Percentiles rank a stretch among this genome's conserved stretches.
phyloP scores from a whole-genome alignment of 768 basidiomycete genomes.

The Lyophyllum shimeji region DNA sequence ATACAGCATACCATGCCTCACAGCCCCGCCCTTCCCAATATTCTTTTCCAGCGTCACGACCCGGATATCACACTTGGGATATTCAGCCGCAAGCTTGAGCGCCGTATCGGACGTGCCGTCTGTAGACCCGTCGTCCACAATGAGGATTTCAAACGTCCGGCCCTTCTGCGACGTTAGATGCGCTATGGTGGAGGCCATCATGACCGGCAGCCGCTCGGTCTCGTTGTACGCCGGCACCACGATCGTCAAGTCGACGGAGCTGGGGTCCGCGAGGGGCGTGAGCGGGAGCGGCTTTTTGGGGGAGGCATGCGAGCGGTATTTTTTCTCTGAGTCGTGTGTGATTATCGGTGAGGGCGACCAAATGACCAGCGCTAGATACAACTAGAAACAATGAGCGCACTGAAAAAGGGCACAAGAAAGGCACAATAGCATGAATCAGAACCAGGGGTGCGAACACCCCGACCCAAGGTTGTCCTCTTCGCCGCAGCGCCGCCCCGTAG shows the following conservation, averaged over 20 bases:
- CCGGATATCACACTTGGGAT: slow-evolving; percentile 62
- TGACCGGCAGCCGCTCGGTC: slow-evolving; percentile 73
- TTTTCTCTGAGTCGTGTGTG: slow-evolving; percentile 65
- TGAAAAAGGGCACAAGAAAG: slow-evolving; percentile 6
- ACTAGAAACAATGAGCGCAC: slow-evolving; percentile 39
- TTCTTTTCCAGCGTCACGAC: slow-evolving; percentile 80
- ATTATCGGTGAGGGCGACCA: slow-evolving; percentile 74
- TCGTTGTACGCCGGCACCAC: slow-evolving; percentile 95
- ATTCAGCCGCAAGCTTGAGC: slow-evolving; percentile 58
- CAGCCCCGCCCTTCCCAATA: slow-evolving; percentile 90
- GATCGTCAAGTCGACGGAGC: slow-evolving; percentile 71
- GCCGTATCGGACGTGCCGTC: slow-evolving; percentile 73
- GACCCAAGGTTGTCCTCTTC: slow-evolving; percentile 64
- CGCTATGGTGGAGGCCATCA: slow-evolving; percentile 76
- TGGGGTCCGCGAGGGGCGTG: slow-evolving; percentile 51
- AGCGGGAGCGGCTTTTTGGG: slow-evolving; percentile 56
- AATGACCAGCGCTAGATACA: slow-evolving; percentile 67
- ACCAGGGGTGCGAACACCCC: slow-evolving; percentile 37
- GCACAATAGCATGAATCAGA: slow-evolving; percentile 31
- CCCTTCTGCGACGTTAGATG: slow-evolving; percentile 49
- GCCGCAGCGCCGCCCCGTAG: slow-evolving; percentile 50
- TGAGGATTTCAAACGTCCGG: slow-evolving; percentile 76
- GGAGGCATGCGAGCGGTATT: slow-evolving; percentile 59
- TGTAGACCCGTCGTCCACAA: slow-evolving; percentile 87
- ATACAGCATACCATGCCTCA: slow-evolving; percentile 88